Evolutionary conservation across 1,139 yeast genomes (phyloP), one percentile per base, ranked within the genome.

Genomic region (Candida labiduridarum): DNA sequence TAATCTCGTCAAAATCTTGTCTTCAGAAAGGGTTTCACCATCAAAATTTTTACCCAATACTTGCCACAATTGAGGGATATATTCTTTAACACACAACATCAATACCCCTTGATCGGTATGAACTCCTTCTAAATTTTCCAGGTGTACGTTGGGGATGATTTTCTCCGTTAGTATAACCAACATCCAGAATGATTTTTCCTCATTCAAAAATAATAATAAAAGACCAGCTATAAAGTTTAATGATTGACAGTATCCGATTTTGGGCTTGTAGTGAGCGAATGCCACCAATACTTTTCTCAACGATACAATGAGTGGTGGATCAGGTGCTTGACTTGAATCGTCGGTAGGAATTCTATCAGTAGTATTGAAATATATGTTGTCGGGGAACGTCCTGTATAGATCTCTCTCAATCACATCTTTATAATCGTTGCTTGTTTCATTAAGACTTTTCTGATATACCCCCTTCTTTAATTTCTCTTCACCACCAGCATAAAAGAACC

Each of bases 401-500:
- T 94, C 99, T 48, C 97, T 80, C 63, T 94, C 99, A 44, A 94
- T 94, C 19, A 95, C 89, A 57, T 94, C 99, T 0, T 92, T 81
- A 62, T 91, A 97, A 55, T 83, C 87, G 56, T 82, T 85, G 35
- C 64, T 59, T 0, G 90, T 83, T 54, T 84, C 83, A 41, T 72
- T 70, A 45, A 85, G 83, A 34, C 92, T 75, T 56, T 77, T 76
- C 45, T 84, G 88, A 66, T 91, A 94, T 1, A 89, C 78, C 0
- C 96, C 96, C 11, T 73, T 73, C 62, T 89, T 83, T 51, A 89
- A 67, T 56, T 79, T 80, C 51, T 90, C 96, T 53, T 84, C 79
- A 1, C 97, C 98, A n/a, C 86, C 85, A n/a, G 96, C 96, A 66
- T 89, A 92, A 72, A 83, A 87, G 75, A 94, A 94, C 99, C 99